phyloP scores from a whole-genome alignment of 768 basidiomycete genomes.

The Lentinula guzmanii region DNA sequence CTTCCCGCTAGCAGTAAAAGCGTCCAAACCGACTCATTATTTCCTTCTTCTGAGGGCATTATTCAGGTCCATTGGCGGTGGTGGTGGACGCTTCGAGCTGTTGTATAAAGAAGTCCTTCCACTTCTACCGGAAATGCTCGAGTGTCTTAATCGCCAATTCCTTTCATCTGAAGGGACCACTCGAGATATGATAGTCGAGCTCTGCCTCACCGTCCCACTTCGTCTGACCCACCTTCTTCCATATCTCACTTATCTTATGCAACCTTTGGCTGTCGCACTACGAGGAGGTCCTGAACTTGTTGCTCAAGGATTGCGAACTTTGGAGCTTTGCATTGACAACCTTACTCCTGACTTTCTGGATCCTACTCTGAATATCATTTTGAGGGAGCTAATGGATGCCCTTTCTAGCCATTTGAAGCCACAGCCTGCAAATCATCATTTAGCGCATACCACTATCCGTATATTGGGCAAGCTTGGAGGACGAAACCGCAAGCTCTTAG shows the following conservation, averaged over 20 bases:
- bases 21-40: constrained; percentile 86
- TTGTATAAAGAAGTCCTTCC: constrained; percentile 96
- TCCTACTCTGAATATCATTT: constrained; percentile 87
- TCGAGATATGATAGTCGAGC: constrained; percentile 92
- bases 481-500: constrained; percentile 80
- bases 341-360: constrained; percentile 97
- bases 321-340: constrained; percentile 99
- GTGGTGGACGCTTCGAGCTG: constrained; percentile 88
- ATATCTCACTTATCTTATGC: constrained; percentile 93
- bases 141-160: constrained; percentile 87
- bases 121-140: constrained; percentile 94
- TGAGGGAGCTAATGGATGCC: constrained; percentile 92
- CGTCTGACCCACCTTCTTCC: constrained; percentile 94
- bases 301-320: constrained; percentile 90
- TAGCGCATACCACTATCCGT: constrained; percentile 91
- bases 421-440: constrained; percentile 79
- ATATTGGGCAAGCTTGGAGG: constrained; percentile 97
- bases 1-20: constrained; percentile 89
- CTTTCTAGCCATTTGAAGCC: constrained; percentile 89
- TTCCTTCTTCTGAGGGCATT: constrained; percentile 88
- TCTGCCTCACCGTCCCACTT: constrained; percentile 94
- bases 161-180: constrained; percentile 75
- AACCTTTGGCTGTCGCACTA: constrained; percentile 87
- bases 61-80: constrained; percentile 89
- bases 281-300: constrained; percentile 85